phyloP scores from a whole-genome alignment of 75 land plant genomes.

The Gnetum montanum region DNA sequence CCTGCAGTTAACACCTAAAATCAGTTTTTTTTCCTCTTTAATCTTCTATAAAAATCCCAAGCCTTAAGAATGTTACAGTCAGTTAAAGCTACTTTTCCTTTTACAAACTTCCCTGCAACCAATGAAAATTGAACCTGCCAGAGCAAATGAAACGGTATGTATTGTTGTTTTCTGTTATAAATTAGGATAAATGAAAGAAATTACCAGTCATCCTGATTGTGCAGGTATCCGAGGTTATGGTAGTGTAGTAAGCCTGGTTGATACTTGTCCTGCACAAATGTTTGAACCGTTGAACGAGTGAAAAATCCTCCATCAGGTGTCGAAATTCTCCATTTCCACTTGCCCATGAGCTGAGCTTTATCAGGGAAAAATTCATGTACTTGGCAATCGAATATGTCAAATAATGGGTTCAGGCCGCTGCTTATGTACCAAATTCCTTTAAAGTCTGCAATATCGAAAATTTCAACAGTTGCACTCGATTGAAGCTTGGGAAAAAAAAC shows the following conservation, averaged over 20 bases:
- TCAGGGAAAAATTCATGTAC: constrained; percentile 75
- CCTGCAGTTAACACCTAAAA: no score
- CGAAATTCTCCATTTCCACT: constrained; percentile 69
- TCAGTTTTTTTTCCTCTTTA: no score
- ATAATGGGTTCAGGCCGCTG: constrained; percentile 83
- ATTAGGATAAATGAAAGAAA: no score
- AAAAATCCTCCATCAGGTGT: constrained; percentile 90
- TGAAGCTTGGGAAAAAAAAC: constrained; percentile 74
- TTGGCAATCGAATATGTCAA: constrained; percentile 95
- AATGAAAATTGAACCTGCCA: no score
- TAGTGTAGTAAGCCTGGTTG: constrained; percentile 81
- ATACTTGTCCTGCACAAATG: constrained; percentile 73
- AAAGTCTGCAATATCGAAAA: constrained; percentile 67
- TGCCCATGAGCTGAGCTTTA: constrained; percentile 52
- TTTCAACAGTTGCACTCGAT: constrained; percentile 57
- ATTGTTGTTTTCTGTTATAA: no score
- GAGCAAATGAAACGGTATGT: no score
- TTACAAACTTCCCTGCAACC: no score
- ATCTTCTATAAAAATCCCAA: no score
- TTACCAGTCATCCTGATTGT: constrained; percentile 96
- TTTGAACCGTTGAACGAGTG: constrained; percentile 79
- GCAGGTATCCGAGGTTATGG: constrained; percentile 92
- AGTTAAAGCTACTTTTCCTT: no score
- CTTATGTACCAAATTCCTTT: constrained; percentile 92
- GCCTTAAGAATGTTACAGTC: no score